phyloP scores from a whole-genome alignment of 2,329 filamentous ascomycete genomes.

The Thelonectria discophora region DNA sequence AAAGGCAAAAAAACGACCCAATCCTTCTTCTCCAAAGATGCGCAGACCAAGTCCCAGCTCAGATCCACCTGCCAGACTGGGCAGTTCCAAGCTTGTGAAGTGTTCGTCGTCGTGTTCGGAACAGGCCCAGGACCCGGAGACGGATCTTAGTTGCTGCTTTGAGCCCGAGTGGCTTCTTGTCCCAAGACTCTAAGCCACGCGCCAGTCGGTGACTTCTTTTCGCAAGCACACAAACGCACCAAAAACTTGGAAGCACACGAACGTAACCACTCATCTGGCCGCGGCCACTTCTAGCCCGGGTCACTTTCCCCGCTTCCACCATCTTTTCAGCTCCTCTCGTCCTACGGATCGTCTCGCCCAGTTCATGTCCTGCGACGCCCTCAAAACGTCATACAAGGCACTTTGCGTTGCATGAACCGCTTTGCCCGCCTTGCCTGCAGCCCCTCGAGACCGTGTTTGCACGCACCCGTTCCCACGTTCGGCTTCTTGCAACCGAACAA shows the following conservation, averaged over 20 bases:
- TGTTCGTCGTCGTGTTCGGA: constrained; percentile 18
- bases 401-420: constrained; percentile 4
- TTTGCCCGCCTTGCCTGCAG: neutral
- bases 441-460: neutral
- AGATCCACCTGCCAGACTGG: constrained; percentile 14
- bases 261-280: too few species aligned
- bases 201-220: too few species aligned
- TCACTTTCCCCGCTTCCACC: too few species aligned
- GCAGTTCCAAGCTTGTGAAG: neutral
- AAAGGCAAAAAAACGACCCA: constrained; percentile 1
- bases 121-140: too few species aligned
- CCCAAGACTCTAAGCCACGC: too few species aligned
- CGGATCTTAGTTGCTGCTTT: neutral
- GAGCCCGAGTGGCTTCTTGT: too few species aligned
- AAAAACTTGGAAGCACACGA: too few species aligned
- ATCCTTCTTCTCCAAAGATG: neutral
- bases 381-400: neutral
- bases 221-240: too few species aligned
- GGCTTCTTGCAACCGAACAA: neutral
- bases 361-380: too few species aligned
- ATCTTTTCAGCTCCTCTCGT: too few species aligned
- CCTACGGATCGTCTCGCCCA: too few species aligned
- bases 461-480: neutral
- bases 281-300: too few species aligned
- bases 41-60: neutral